Evolutionary conservation across 2,329 filamentous ascomycete genomes (phyloP).

Genomic region (Daldinia sp.): DNA sequence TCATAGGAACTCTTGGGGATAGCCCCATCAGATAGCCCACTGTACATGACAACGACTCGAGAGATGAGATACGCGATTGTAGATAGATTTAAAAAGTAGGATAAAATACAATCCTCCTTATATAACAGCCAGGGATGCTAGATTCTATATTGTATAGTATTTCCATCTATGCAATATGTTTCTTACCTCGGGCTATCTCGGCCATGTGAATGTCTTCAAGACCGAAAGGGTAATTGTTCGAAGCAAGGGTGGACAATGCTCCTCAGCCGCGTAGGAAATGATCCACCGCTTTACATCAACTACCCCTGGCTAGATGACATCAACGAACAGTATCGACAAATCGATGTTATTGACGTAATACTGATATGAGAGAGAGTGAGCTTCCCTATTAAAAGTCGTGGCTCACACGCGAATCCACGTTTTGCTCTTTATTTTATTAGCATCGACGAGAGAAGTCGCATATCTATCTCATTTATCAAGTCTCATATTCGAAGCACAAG

Average conservation of each 20-base stretch:
- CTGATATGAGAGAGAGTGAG: neutral
- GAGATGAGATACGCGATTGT: neutral
- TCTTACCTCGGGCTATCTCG: neutral
- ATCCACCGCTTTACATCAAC: constrained; percentile 13
- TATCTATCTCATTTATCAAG: neutral
- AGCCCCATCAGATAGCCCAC: neutral
- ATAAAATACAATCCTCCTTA: neutral
- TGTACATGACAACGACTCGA: neutral
- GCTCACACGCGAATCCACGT: neutral
- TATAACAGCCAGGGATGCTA: neutral
- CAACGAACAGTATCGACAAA: constrained; percentile 18
- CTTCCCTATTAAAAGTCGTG: constrained; percentile 1
- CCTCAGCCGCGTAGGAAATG: constrained; percentile 22
- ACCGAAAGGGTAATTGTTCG: neutral
- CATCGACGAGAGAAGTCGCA: neutral
- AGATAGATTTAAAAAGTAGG: neutral
- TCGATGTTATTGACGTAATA: constrained; percentile 26
- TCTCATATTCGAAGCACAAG: neutral
- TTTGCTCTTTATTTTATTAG: neutral
- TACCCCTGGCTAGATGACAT: constrained; percentile 35
- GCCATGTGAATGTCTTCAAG: neutral
- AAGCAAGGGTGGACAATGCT: neutral
- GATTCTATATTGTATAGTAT: neutral
- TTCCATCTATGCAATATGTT: neutral
- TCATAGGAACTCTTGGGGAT: neutral